phyloP scores from a whole-genome alignment of 2,329 filamentous ascomycete genomes.

The Neofusicoccum kwambonambiense region DNA sequence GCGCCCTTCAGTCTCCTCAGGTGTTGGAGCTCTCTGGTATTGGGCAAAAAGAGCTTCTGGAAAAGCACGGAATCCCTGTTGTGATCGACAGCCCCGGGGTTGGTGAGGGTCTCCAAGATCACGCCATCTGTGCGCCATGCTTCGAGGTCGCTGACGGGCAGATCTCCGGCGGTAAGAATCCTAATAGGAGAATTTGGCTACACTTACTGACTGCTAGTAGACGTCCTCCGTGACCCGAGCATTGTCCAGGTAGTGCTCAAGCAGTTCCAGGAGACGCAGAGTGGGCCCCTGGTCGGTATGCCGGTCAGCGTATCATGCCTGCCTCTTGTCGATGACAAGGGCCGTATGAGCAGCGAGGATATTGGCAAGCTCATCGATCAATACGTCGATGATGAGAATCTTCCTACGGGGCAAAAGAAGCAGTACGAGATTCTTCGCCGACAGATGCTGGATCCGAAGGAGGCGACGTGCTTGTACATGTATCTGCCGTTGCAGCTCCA shows the following conservation, averaged over 20 bases:
- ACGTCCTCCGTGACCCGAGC: slow-evolving; percentile 26
- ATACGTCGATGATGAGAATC: not conserved
- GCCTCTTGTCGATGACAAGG: slow-evolving; percentile 26
- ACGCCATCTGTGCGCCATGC: slow-evolving; percentile 20
- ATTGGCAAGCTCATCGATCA: not conserved
- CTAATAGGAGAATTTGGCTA: not conserved
- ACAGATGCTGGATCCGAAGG: slow-evolving; percentile 6
- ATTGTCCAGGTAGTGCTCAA: slow-evolving; percentile 22
- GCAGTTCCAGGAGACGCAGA: slow-evolving; percentile 24
- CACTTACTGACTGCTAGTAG: not conserved
- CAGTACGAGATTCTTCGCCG: slow-evolving; percentile 16
- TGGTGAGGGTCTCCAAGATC: slow-evolving; percentile 16
- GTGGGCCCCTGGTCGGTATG: slow-evolving; percentile 27
- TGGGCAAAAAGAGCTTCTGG: slow-evolving; percentile 19
- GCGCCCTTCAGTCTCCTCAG: slow-evolving; percentile 30
- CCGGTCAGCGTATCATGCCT: slow-evolving; percentile 28
- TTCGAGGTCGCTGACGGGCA: slow-evolving; percentile 21
- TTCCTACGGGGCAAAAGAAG: not conserved
- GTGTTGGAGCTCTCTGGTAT: slow-evolving; percentile 30
- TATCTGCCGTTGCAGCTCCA: slow-evolving; percentile 20
- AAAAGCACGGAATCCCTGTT: slow-evolving; percentile 15
- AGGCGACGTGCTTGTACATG: slow-evolving; percentile 13
- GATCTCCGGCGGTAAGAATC: slow-evolving; percentile 21
- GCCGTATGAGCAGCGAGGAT: slow-evolving; percentile 9
- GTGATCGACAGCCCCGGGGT: slow-evolving; percentile 10